Evolutionary conservation across 1,284 basidiomycete genomes (phyloP).

Genomic region (Tilletia setariae): DNA sequence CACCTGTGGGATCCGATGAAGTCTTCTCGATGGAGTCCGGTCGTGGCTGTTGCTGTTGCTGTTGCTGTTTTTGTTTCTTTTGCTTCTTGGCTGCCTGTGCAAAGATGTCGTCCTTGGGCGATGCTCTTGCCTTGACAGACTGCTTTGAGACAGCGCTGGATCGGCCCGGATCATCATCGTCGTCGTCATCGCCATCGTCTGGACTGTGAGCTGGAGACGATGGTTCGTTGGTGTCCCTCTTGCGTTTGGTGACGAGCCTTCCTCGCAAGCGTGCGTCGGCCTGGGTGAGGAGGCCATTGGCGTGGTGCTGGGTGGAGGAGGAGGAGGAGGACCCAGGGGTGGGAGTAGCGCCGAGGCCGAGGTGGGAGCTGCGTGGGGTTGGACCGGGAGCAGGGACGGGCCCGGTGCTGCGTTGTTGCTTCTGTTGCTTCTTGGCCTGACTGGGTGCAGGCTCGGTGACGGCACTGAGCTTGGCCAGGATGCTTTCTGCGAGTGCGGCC

Average conservation of each 20-base stretch:
- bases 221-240: conserved; percentile 18
- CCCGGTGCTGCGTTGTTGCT: background rate
- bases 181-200: conserved; percentile 22
- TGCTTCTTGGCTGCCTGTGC: conserved; percentile 26
- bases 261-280: conserved; percentile 36
- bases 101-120: conserved; percentile 5
- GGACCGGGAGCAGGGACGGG: background rate
- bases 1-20: too few relatives aligned
- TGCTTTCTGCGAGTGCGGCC: conserved; percentile 40
- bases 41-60: conserved; percentile 13
- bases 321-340: background rate
- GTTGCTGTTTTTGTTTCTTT: conserved; percentile 19
- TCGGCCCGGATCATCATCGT: conserved; percentile 26
- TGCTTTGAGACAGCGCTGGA: conserved; percentile 24
- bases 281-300: conserved; percentile 23
- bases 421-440: conserved; percentile 10
- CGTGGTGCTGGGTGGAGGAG: too few relatives aligned
- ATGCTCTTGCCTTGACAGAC: conserved; percentile 16
- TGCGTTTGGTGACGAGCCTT: conserved; percentile 33
- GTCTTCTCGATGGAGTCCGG: conserved; percentile 28
- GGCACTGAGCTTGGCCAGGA: conserved; percentile 33
- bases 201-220: background rate
- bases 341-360: conserved; percentile 41
- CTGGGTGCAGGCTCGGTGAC: conserved; percentile 12
- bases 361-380: conserved; percentile 32